Conservation (phyloP, 1,284 basidiomycete genomes). For the Boletus coffeatus region DNA sequence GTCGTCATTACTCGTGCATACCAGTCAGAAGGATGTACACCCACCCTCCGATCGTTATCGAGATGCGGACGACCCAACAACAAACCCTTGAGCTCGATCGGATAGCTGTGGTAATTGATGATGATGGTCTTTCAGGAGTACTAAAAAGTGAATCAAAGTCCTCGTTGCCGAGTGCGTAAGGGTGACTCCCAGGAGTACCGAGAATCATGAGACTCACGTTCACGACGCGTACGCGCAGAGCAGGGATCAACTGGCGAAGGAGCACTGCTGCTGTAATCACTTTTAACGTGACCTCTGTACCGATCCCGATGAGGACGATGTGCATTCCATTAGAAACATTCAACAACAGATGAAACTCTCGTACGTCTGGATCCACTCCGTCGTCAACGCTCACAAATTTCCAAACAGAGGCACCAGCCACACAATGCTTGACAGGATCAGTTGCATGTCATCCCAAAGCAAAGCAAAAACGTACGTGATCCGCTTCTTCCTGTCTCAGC, state of each 20-base stretch:
- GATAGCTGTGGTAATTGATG: slow-evolving; percentile 86
- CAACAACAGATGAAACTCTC: slow-evolving; percentile 16
- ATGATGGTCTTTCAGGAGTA: slow-evolving; percentile 66
- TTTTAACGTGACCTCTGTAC: slow-evolving; percentile 73
- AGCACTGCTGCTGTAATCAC: slow-evolving; percentile 74
- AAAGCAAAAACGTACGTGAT: slow-evolving; percentile 37
- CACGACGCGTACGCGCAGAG: slow-evolving; percentile 71
- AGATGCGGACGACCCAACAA: slow-evolving; percentile 51
- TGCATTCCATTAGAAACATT: not conserved
- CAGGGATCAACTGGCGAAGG: slow-evolving; percentile 56
- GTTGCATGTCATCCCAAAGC: not conserved
- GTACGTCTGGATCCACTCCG: slow-evolving; percentile 58
- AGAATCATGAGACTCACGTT: slow-evolving; percentile 85
- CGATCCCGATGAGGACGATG: slow-evolving; percentile 67
- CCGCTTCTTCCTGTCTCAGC: slow-evolving; percentile 61
- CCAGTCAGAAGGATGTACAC: slow-evolving; percentile 27
- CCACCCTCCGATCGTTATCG: slow-evolving; percentile 47
- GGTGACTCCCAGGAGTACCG: slow-evolving; percentile 60
- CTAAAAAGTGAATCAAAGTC: slow-evolving; percentile 63
- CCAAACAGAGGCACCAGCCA: slow-evolving; percentile 73
- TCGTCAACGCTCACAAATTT: slow-evolving; percentile 68
- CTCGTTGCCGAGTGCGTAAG: slow-evolving; percentile 64
- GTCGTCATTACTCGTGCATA: slow-evolving; percentile 41
- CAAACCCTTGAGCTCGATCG: slow-evolving; percentile 59
- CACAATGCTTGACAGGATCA: slow-evolving; percentile 50